These are phyloP conservation scores for Cenchrus fungigraminus DNA, from an alignment of 176 grass and related monocot species.

Conservation along the genomic window DNA sequence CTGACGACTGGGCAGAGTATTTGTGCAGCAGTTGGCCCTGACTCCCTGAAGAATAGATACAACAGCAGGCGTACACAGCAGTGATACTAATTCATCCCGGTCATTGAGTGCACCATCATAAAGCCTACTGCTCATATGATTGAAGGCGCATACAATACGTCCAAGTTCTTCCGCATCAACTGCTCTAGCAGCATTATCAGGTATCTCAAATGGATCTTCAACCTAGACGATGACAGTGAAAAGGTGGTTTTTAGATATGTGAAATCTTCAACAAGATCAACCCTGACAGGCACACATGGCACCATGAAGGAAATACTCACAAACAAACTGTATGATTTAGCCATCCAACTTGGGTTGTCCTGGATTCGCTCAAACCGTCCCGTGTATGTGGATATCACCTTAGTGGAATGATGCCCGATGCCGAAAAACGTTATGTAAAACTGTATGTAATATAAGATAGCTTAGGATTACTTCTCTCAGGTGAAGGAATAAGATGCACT, in stretches of 20 bases:
- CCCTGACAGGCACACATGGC: neutral
- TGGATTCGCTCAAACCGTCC: slow-evolving; percentile 49
- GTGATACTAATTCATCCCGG: slow-evolving; percentile 30
- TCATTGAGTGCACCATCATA: neutral
- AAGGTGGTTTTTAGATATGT: neutral
- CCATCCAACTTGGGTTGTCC: slow-evolving; percentile 33
- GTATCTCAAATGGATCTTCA: slow-evolving; percentile 58
- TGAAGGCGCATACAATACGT: slow-evolving; percentile 30
- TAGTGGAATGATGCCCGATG: slow-evolving; percentile 14
- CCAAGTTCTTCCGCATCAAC: slow-evolving; percentile 19
- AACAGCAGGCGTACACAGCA: slow-evolving; percentile 42
- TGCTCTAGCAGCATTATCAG: slow-evolving; percentile 57
- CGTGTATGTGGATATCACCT: slow-evolving; percentile 54
- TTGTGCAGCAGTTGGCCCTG: slow-evolving; percentile 4
- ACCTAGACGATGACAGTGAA: slow-evolving; percentile 34
- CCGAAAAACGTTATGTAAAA: neutral
- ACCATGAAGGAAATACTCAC: slow-evolving; percentile 50
- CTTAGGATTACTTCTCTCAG: neutral
- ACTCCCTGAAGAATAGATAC: slow-evolving; percentile 6
- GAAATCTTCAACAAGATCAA: slow-evolving; percentile 1
- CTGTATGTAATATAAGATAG: slow-evolving; percentile 25
- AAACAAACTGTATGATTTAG: slow-evolving; percentile 38
- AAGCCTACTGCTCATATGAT: neutral
- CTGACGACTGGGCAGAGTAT: neutral
- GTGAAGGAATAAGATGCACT: neutral